A percentile compares a stretch with the other conserved stretches of the same genome.
These are phyloP conservation scores for Hyaloscypha variabilis DNA, from an alignment of 495 filamentous ascomycete species.

Conservation along the genomic window DNA sequence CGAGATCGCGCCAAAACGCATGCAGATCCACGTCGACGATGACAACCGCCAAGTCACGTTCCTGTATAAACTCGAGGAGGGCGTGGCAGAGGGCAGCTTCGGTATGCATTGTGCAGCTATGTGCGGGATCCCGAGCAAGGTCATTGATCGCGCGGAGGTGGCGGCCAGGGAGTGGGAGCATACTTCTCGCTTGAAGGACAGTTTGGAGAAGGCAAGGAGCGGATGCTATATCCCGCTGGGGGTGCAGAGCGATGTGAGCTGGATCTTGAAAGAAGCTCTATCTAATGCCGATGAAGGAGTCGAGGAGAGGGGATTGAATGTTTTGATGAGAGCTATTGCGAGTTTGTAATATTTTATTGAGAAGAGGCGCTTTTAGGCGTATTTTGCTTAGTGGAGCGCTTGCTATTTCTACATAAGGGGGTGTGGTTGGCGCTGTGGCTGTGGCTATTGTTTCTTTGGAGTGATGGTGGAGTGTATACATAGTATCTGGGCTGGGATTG, in stretches of 20 bases:
- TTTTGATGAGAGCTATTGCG: slow-evolving; percentile 77
- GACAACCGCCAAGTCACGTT: slow-evolving; percentile 81
- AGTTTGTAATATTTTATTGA: slow-evolving; percentile 46
- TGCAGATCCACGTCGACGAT: slow-evolving; percentile 96
- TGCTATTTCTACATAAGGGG: background rate
- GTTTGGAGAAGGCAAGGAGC: slow-evolving; percentile 74
- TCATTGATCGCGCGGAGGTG: slow-evolving; percentile 83
- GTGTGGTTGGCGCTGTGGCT: slow-evolving; percentile 3
- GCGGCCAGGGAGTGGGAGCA: slow-evolving; percentile 97
- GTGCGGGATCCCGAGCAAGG: slow-evolving; percentile 86
- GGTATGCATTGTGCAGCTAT: slow-evolving; percentile 99
- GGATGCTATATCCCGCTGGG: slow-evolving; percentile 84
- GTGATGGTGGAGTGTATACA: too few species aligned
- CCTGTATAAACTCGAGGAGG: slow-evolving; percentile 91
- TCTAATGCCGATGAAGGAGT: slow-evolving; percentile 42
- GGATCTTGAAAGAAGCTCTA: slow-evolving; percentile 67
- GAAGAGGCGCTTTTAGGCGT: background rate
- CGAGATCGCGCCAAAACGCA: slow-evolving; percentile 81
- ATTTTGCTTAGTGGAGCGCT: background rate
- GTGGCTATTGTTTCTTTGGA: background rate
- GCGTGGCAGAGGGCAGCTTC: slow-evolving; percentile 96
- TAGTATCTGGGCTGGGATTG: too few species aligned
- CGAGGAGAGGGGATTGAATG: slow-evolving; percentile 58
- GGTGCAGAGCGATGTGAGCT: slow-evolving; percentile 88
- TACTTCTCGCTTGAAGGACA: slow-evolving; percentile 86